Conservation (phyloP, 768 basidiomycete species). For the Suillus weaverae region DNA sequence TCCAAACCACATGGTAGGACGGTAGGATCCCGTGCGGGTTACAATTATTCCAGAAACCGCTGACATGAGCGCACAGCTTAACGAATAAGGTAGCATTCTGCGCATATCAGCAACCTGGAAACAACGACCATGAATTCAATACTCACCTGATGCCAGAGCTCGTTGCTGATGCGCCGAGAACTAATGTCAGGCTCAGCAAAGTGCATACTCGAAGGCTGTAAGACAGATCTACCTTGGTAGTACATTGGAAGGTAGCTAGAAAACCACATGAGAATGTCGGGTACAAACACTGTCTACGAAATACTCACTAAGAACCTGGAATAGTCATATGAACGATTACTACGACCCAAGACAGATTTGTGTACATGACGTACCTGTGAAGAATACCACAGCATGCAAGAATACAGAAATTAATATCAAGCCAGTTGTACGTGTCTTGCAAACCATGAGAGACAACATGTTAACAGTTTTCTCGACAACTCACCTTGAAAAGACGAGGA, state of each 20-base stretch:
- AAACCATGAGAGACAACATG: background rate
- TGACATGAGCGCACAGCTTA: constrained; percentile 25
- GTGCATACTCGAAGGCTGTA: background rate
- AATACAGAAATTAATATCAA: constrained; percentile 33
- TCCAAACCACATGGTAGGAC: constrained; percentile 33
- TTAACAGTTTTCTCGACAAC: background rate
- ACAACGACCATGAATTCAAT: no score
- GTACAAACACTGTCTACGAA: background rate
- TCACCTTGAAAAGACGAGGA: constrained; percentile 37
- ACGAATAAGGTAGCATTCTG: constrained; percentile 39
- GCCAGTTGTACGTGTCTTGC: constrained; percentile 39
- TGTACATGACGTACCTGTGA: constrained; percentile 24
- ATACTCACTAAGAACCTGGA: constrained; percentile 29
- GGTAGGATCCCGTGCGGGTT: constrained; percentile 27
- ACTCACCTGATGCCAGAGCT: constrained; percentile 31
- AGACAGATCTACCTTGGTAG: constrained; percentile 31
- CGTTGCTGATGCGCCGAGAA: constrained; percentile 40
- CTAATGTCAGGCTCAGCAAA: constrained; percentile 11
- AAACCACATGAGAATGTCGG: constrained; percentile 6
- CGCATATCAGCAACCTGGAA: background rate
- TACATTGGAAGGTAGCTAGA: constrained; percentile 40
- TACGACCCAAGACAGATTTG: background rate
- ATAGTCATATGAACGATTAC: background rate
- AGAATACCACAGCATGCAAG: constrained; percentile 37
- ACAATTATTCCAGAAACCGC: constrained; percentile 29